phyloP scores from a whole-genome alignment of 306 rosid species.

The Mimosa bimucronata region DNA sequence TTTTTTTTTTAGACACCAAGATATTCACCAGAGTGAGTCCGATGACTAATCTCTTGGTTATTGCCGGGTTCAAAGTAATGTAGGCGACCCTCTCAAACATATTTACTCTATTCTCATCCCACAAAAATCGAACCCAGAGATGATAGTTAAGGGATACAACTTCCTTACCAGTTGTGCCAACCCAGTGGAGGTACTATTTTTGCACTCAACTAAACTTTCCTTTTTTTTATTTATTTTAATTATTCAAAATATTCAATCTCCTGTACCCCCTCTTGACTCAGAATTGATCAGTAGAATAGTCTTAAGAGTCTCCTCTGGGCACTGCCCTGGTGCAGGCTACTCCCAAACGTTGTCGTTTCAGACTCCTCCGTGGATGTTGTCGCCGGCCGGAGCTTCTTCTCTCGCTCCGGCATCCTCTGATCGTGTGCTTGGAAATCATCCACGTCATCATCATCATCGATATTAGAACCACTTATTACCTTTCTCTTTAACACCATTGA shows the following conservation, averaged over 20 bases:
- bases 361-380: conserved; percentile 17
- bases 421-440: background rate
- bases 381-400: conserved; percentile 14
- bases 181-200: background rate
- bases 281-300: conserved; percentile 45
- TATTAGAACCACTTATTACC: background rate
- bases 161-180: too few relatives aligned
- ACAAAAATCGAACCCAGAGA: too few relatives aligned
- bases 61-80: too few relatives aligned
- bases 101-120: too few relatives aligned
- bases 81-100: too few relatives aligned
- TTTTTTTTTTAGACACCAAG: too few relatives aligned
- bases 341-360: conserved; percentile 25
- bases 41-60: too few relatives aligned
- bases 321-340: background rate
- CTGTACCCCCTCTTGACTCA: background rate
- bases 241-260: background rate
- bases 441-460: background rate
- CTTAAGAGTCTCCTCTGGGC: conserved; percentile 44
- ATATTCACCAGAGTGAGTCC: too few relatives aligned
- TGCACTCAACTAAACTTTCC: background rate
- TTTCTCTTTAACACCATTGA: conserved; percentile 15
- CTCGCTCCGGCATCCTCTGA: background rate
- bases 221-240: background rate
- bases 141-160: too few relatives aligned